Evolutionary conservation across 163 green algal genomes (phyloP), one percentile per base, ranked within the genome.

Genomic region (Scenedesmus sp.): DNA sequence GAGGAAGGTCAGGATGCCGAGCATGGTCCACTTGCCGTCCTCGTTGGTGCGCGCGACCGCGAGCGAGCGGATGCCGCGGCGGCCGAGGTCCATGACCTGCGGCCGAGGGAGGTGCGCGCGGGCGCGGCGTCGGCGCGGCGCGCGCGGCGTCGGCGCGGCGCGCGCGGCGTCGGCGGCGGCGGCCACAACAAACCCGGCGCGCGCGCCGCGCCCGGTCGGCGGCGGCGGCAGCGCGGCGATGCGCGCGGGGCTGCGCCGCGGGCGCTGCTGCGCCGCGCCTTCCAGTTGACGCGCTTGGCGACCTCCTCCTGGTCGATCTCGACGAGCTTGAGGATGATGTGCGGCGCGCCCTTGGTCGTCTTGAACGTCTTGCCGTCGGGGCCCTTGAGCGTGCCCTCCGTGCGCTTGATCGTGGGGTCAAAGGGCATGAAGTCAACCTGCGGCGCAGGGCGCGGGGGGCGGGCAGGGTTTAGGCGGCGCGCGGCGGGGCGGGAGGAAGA

Each of bases 1-100:
- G 53, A 97, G 86, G 77, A 97, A 94, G 44, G 93, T 94, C 6
- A 97, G 83, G 50, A 97, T 86, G 69, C 93, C 93, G 54, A 95
- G 51, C 71, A 97, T 85, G 51, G 89, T 72, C 85, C 87, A 96
- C 58, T 84, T 70, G 47, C 78, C 84, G 28, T 72, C 82, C 15
- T 87, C 72, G 9, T 85, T 77, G 62, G 90, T 91, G 51, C 78
- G 54, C 4, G 91, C 91, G 3, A 96, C 87, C 4, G 86, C 92
- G 39, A 96, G 87, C 48, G 80, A 88, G 77, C 92, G 87, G 58
- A 95, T 91, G 60, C 92, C 92, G 51, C 90, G 89, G 24, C 77
- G 67, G 24, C 86, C 89, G 24, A 92, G 83, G 65, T 85, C 83
- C 36, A 82, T 82, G 34, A 82, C 70, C 70, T 78, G 54, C 54